Base-by-base conservation (phyloP, 352 stramenopile genomes). In the Peronospora farinosa region DNA sequence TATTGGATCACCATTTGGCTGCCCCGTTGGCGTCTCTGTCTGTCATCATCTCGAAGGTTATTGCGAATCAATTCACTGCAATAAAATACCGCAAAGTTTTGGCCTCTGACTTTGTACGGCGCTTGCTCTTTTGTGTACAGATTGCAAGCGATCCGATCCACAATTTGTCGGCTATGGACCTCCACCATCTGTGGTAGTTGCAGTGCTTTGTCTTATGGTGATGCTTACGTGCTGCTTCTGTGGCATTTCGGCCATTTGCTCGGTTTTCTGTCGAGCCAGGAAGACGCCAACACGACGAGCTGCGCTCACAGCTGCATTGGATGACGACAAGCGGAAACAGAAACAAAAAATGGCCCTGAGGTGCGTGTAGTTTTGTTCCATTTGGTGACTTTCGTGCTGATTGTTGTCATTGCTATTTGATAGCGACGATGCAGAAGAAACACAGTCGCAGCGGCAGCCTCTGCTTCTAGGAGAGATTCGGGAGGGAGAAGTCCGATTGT, bases 221-320 rank as follows among this genome's bases (percentile, higher is more conserved):
- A 89, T 76, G 51, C 47, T 91, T n/a, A 84, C 78, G 17, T 91
- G 79, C 71, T 94, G 83, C 55, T 63, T 83, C 16, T 90, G 80
- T 49, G 80, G 80, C 47, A 65, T 89, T 11, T 84, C 69, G 13
- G 68, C 80, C 27, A 88, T 91, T 54, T 91, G 74, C 50, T 84
- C 80, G 10, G 72, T 88, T 12, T 91, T 88, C 42, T 67, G 78
- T 48, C 65, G 69, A 33, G 47, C 36, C 13, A 66, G 61, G 23
- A 42, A 39, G 32, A 40, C 60, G 12, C 33, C 50, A 1, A 68
- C 65, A 13, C 57, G 53, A 35, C 49, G 39, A 9, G 41, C 63
- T 15, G 47, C 55, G 3, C 49, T 65, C 40, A 31, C 54, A 16
- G 47, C 50, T 32, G 37, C 57, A 21, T 37, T 68, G 41, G 17